Evolutionary conservation across 371 early-diverging fungal species (phyloP).

Genomic region (Dichotomocladium elegans): DNA sequence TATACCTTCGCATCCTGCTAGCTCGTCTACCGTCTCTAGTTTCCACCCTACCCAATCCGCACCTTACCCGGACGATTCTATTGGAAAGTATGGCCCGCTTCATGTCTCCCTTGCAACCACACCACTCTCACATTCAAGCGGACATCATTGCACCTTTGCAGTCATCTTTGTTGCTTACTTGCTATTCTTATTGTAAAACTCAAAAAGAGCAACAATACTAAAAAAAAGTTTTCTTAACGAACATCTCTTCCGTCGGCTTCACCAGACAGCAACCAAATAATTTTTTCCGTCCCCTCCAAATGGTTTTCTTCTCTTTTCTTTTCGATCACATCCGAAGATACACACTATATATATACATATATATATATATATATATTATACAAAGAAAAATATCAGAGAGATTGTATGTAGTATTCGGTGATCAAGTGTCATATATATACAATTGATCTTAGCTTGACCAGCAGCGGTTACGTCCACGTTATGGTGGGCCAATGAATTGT

Average conservation of each 20-base stretch:
- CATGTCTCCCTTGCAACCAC: constrained; percentile 21
- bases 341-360: no score
- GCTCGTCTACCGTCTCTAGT: constrained; percentile 22
- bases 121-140: background rate
- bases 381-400: no score
- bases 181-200: background rate
- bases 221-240: background rate
- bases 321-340: background rate
- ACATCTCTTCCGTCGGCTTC: background rate
- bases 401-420: no score
- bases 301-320: background rate
- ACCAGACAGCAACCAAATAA: background rate
- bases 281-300: background rate
- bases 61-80: constrained; percentile 40
- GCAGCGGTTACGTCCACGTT: no score
- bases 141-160: no score
- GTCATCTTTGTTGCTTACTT: background rate
- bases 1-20: constrained; percentile 13
- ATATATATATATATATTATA: no score
- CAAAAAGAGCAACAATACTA: background rate
- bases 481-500: background rate
- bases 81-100: constrained; percentile 38
- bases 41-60: constrained; percentile 34
- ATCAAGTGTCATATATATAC: background rate
- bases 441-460: no score